Base-by-base conservation (phyloP, 345 rosid species). In the Theobroma cacao region DNA sequence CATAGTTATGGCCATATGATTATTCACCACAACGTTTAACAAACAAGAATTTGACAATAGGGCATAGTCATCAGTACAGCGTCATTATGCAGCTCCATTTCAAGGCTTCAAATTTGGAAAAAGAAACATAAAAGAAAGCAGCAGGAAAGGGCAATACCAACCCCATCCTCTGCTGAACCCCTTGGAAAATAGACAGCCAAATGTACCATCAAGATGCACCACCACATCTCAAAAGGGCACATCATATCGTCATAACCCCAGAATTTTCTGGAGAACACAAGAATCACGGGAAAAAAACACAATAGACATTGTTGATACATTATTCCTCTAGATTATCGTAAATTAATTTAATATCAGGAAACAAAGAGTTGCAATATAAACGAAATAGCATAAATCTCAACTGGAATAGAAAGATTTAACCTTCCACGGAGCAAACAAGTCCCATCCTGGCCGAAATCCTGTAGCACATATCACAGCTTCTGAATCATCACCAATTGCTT, bases 351-450 rank as follows among this genome's bases (percentile, higher is more conserved):
- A 28, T 33, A 45, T 48, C 24, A 0, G 5, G 22, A 30, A 30
- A 67, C 22, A 31, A 18, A 30, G 7, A 4, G 30, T 10, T 56
- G 61, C 4, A 8, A 53, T 20, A 47, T 2, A 26, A 70, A 6
- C 33, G 4, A 17, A 64, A 30, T 24, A 11, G 20, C 5, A 24
- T 26, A 61, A 52, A 22, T 13, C 47, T 20, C 38, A 28, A 40
- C 5, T 11, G 74, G 56, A 17, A 10, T 26, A 5, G 67, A 80
- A 71, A 30, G 34, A 63, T 81, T 62, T 53, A 38, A 89, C 93
- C 88, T 92, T 93, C 98, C 98, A 95, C 50, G 98, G 98, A 75
- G 98, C 85, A 62, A 93, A 87, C 74, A 92, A 77, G 87, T 93
- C 92, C 88, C 89, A 92, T 0, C 98, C 92, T 0, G 91, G 94